phyloP scores from a whole-genome alignment of 2,329 filamentous ascomycete genomes.

The Dactylellina sp. region DNA sequence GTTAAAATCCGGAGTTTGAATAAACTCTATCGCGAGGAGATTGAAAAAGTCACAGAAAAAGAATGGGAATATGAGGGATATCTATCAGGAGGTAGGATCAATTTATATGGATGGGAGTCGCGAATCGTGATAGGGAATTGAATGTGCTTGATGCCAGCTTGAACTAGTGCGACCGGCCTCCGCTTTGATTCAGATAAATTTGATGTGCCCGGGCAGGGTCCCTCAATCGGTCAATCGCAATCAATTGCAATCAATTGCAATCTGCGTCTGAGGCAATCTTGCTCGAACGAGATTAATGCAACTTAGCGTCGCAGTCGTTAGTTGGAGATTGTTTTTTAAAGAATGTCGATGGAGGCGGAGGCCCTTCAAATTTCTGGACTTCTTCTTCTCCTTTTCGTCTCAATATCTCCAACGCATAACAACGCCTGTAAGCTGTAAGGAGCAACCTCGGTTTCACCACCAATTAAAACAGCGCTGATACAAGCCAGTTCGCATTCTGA shows the following conservation, averaged over 20 bases:
- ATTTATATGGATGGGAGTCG: neutral
- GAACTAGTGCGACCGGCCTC: constrained; percentile 37
- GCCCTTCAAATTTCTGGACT: too few species aligned
- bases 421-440: too few species aligned
- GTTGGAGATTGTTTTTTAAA: constrained; percentile 10
- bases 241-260: constrained; percentile 8
- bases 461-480: too few species aligned
- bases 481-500: too few species aligned
- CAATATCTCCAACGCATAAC: too few species aligned
- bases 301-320: constrained; percentile 12
- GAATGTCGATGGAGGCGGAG: too few species aligned
- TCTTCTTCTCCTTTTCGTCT: too few species aligned
- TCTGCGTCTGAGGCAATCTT: too few species aligned
- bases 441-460: constrained; percentile 24
- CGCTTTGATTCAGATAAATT: constrained; percentile 56
- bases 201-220: constrained; percentile 18
- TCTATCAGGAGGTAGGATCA: constrained; percentile 26
- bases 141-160: constrained; percentile 1
- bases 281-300: constrained; percentile 20
- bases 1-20: too few species aligned
- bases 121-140: constrained; percentile 13
- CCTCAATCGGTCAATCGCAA: neutral
- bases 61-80: constrained; percentile 1
- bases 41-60: neutral
- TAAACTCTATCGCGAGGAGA: neutral